These are phyloP conservation scores for Hylodesmum podocarpum DNA, from an alignment of 306 rosid genomes.

Conservation along the genomic window DNA sequence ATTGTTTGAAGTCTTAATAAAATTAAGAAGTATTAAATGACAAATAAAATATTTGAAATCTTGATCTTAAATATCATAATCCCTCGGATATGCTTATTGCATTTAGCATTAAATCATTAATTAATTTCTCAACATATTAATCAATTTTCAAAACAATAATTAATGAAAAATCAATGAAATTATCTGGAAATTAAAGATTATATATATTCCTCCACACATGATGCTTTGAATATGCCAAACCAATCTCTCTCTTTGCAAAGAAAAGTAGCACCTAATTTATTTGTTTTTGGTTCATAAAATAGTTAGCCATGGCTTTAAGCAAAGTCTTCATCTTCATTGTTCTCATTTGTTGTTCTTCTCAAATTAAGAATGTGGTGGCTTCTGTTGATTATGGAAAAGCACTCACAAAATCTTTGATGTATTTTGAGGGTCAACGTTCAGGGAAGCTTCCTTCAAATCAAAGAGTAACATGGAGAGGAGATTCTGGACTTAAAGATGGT, in stretches of 20 bases:
- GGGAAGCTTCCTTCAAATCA: slow-evolving; percentile 50
- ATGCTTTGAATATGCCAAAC: neutral
- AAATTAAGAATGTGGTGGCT: slow-evolving; percentile 11
- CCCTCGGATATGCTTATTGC: neutral
- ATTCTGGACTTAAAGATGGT: slow-evolving; percentile 63
- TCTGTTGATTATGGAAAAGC: slow-evolving; percentile 38
- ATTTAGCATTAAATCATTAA: neutral
- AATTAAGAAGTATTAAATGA: no score
- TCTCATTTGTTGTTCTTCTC: neutral
- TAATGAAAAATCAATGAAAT: neutral
- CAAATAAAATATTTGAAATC: neutral
- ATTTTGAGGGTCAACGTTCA: slow-evolving; percentile 60
- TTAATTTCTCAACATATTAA: neutral
- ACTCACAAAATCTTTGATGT: slow-evolving; percentile 48
- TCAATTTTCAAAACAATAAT: neutral
- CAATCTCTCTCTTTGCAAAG: neutral
- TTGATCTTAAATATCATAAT: neutral
- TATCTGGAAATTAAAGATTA: neutral
- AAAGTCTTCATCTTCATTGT: neutral
- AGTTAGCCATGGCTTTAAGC: neutral
- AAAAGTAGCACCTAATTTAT: neutral
- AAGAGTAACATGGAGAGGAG: slow-evolving; percentile 56
- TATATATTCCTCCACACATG: neutral
- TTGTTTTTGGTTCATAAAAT: neutral
- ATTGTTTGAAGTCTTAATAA: no score